Percentiles rank a stretch among this genome's conserved stretches.
Evolutionary conservation across 192 early-diverging fungal genomes (phyloP).

Genomic region (Rhizophlyctis rosea): DNA sequence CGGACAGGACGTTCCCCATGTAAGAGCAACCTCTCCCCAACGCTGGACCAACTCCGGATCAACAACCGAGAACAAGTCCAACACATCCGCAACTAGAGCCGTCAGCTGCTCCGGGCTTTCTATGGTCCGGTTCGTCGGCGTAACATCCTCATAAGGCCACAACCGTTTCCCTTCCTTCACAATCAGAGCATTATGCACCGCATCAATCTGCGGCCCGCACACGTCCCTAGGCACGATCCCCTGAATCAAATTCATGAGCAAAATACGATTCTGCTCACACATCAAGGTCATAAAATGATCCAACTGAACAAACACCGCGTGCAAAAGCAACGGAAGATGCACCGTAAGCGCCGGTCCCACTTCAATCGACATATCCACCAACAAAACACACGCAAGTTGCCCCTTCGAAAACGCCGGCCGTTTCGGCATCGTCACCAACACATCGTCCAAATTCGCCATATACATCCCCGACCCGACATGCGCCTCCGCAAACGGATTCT

Average conservation of each 20-base stretch:
- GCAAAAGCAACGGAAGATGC: conserved; percentile 70
- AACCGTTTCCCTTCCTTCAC: conserved; percentile 71
- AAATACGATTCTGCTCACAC: conserved; percentile 69
- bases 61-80: conserved; percentile 42
- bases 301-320: conserved; percentile 76
- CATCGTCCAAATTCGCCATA: conserved; percentile 69
- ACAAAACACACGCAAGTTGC: conserved; percentile 70
- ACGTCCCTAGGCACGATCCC: conserved; percentile 51
- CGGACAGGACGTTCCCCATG: conserved; percentile 80
- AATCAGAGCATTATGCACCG: conserved; percentile 48
- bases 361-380: conserved; percentile 79
- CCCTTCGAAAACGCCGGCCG: conserved; percentile 69
- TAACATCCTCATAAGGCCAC: conserved; percentile 79
- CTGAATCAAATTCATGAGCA: conserved; percentile 77
- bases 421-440: conserved; percentile 60
- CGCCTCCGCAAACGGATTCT: not conserved
- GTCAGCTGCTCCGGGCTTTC: conserved; percentile 33
- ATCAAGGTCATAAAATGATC: conserved; percentile 74
- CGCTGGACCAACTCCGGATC: conserved; percentile 38
- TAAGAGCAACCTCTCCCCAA: conserved; percentile 78
- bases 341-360: conserved; percentile 57
- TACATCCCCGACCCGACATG: conserved; percentile 32
- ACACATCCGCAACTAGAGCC: conserved; percentile 40
- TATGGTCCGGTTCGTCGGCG: conserved; percentile 46
- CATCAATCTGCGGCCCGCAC: conserved; percentile 33